Base-by-base conservation (phyloP, 352 stramenopile genomes). In the Phytophthora boehmeriae region DNA sequence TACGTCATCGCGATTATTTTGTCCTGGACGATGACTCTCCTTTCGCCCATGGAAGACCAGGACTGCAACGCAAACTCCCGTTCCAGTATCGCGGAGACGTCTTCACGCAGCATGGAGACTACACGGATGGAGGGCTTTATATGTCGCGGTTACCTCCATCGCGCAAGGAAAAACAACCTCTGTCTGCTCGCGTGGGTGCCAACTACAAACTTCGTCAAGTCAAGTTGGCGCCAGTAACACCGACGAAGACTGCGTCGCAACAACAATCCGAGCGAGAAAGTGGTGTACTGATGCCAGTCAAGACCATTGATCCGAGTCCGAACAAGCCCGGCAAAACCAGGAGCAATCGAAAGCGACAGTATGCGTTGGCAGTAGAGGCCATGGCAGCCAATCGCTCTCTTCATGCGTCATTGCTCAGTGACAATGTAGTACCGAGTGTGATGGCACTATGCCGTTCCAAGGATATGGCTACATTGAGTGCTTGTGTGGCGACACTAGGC, bases 21-120 rank as follows among this genome's bases (percentile, higher is more conserved):
- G 45, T 72, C 11, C 16, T 45, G 2, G 55, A 65, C 22, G 50
- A 27, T n/a, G 55, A 56, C 32, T n/a, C 19, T 27, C 25, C 41
- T 13, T 19, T 28, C 0, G 23, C 56, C 20, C 54, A 63, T 6
- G 34, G 59, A 16, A 62, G 59, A 27, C 60, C 74, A 6, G 51
- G 75, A 3, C 58, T 79, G 8, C 61, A 73, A 10, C 71, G 74
- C 58, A 80, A 79, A 41, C 49, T 89, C 9, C 63, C 66, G 11
- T 93, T 90, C 59, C 76, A 86, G 44, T 93, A 91, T 50, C 72
- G 71, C 52, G 83, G 83, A 35, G 83, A 93, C 43, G 63, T 88
- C 9, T 93, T 93, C 51, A 69, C 76, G n/a, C 83, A 93, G 55
- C 83, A 78, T 39, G 83, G 81, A 2, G 51, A 75, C n/a, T 93